Percentiles rank a stretch among this genome's conserved stretches.
These are phyloP conservation scores for Mycena galopus DNA, from an alignment of 768 basidiomycete species.

Conservation along the genomic window DNA sequence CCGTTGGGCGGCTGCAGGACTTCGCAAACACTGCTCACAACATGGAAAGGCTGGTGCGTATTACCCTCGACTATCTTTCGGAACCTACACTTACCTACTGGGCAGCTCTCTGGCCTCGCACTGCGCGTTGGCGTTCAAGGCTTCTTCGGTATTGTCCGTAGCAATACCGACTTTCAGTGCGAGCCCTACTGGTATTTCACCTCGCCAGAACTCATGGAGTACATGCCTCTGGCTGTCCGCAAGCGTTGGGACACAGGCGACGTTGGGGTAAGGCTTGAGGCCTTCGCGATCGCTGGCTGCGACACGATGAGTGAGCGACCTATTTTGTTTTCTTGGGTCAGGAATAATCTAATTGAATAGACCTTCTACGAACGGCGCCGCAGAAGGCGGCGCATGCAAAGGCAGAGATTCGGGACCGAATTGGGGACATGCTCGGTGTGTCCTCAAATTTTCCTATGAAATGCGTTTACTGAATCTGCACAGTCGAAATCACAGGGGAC, in stretches of 20 bases:
- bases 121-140: not conserved
- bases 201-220: not conserved
- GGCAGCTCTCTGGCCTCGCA: not conserved
- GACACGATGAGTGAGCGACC: not conserved
- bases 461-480: not conserved
- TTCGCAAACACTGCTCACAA: not conserved
- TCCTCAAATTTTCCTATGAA: not conserved
- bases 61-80: not conserved
- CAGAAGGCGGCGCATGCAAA: not conserved
- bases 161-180: not conserved
- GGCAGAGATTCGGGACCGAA: not conserved
- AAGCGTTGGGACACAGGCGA: not conserved
- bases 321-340: no score
- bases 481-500: constrained; percentile 31
- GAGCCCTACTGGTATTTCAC: not conserved
- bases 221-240: not conserved
- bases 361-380: not conserved
- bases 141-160: not conserved
- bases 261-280: not conserved
- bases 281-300: not conserved
- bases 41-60: not conserved
- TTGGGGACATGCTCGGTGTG: not conserved
- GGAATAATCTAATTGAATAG: no score
- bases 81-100: not conserved
- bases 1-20: not conserved